Evolutionary conservation across 441 rosid genomes (phyloP).

Genomic region (Eruca vesicaria): DNA sequence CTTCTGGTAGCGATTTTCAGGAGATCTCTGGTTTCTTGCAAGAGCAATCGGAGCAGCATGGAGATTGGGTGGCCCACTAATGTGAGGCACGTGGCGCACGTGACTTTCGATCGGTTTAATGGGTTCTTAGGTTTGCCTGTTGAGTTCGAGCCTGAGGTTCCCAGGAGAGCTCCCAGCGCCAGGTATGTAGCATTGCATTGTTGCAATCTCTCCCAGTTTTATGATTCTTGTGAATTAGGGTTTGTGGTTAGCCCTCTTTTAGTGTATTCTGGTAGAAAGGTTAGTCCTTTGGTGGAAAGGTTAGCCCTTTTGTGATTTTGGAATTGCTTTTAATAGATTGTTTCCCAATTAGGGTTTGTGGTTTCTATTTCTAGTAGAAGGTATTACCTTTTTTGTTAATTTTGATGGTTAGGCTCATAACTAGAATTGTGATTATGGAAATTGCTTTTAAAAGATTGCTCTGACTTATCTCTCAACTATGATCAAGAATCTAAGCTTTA

Average conservation of each 20-base stretch:
- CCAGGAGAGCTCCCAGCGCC: conserved; percentile 78
- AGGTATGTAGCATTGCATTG: too few species aligned
- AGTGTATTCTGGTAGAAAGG: neutral
- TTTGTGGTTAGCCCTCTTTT: neutral
- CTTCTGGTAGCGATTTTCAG: conserved; percentile 65
- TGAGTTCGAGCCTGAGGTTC: conserved; percentile 84
- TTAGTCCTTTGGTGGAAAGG: neutral
- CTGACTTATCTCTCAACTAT: neutral
- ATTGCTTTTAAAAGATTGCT: neutral
- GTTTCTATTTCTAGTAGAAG: too few species aligned
- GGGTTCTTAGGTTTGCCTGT: conserved; percentile 84
- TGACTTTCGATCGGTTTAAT: conserved; percentile 83
- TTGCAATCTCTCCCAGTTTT: neutral
- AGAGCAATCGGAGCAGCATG: conserved; percentile 63
- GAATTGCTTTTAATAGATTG: neutral
- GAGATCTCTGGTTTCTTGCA: conserved; percentile 71
- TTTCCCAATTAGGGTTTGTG: too few species aligned
- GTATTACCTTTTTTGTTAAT: too few species aligned
- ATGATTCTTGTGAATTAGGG: neutral
- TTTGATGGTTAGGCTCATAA: neutral
- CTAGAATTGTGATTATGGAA: neutral
- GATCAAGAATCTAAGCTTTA: neutral
- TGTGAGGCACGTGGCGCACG: conserved; percentile 78
- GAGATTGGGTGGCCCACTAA: conserved; percentile 84
- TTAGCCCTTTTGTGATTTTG: neutral